These are phyloP conservation scores for Monilinia fructicola DNA, from an alignment of 2,329 filamentous ascomycete species.

Conservation along the genomic window DNA sequence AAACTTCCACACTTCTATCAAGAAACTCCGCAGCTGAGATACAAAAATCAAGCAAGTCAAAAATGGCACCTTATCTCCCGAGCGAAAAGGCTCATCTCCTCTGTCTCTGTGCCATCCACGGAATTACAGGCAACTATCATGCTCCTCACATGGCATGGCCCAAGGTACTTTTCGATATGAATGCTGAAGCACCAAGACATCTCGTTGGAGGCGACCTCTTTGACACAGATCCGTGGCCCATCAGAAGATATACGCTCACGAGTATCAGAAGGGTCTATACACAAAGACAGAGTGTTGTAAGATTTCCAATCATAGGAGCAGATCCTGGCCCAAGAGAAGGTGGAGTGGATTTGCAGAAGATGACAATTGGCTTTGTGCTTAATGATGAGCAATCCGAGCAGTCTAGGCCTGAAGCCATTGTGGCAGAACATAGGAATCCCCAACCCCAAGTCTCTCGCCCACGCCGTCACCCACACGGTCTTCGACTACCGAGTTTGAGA, in stretches of 20 bases:
- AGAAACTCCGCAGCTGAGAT: background rate
- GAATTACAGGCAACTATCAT: background rate
- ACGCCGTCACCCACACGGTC: too few species aligned
- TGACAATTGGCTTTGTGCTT: background rate
- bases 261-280: background rate
- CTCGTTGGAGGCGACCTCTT: background rate
- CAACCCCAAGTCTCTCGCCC: background rate
- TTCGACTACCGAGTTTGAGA: background rate
- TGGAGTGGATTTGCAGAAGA: background rate
- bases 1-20: too few species aligned
- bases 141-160: background rate
- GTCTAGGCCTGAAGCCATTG: background rate
- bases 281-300: background rate
- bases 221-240: background rate
- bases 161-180: background rate
- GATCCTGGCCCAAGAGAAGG: too few species aligned
- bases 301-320: too few species aligned
- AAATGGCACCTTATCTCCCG: background rate
- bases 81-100: background rate
- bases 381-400: background rate
- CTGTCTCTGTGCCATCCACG: background rate
- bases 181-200: background rate
- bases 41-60: background rate
- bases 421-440: background rate
- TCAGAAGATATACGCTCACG: background rate